These are phyloP conservation scores for Boletus hoseneyae DNA, from an alignment of 1,284 basidiomycete genomes.

Conservation along the genomic window DNA sequence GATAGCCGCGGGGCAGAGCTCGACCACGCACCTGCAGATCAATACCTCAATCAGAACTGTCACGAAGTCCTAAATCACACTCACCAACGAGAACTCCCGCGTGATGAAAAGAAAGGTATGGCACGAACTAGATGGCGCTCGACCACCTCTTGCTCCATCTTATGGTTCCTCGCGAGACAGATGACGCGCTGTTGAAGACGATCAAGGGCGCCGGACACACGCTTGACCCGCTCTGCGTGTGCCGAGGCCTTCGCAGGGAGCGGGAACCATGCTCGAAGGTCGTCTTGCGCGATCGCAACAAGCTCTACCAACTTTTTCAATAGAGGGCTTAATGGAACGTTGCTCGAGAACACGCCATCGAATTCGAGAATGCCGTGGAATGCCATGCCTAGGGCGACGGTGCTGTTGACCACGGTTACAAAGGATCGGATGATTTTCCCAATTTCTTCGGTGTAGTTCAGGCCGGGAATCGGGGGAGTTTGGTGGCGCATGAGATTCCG, in stretches of 20 bases:
- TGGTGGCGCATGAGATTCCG: background rate
- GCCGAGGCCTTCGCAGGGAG: slow-evolving; percentile 12
- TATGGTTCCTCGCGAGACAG: slow-evolving; percentile 1
- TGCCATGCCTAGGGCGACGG: background rate
- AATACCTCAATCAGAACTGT: background rate
- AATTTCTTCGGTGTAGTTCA: slow-evolving; percentile 1
- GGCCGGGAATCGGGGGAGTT: background rate
- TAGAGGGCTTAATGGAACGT: background rate
- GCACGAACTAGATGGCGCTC: slow-evolving; percentile 2
- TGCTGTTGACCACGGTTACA: slow-evolving; percentile 3
- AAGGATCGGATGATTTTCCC: slow-evolving; percentile 4
- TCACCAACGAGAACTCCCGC: slow-evolving; percentile 12
- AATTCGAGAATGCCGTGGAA: slow-evolving; percentile 2
- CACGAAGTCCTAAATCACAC: background rate
- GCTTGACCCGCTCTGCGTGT: slow-evolving; percentile 4
- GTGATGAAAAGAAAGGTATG: slow-evolving; percentile 6
- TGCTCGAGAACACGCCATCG: background rate
- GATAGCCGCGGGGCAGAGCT: slow-evolving; percentile 15
- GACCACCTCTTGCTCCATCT: background rate
- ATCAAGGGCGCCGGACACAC: background rate
- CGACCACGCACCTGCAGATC: slow-evolving; percentile 12
- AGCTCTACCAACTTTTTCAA: slow-evolving; percentile 1
- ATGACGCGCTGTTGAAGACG: background rate
- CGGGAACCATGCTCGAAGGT: slow-evolving; percentile 8
- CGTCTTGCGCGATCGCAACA: slow-evolving; percentile 1